Evolutionary conservation across 2,329 filamentous ascomycete genomes (phyloP), one percentile per base, ranked within the genome.

Genomic region (Beauveria pseudobassiana): DNA sequence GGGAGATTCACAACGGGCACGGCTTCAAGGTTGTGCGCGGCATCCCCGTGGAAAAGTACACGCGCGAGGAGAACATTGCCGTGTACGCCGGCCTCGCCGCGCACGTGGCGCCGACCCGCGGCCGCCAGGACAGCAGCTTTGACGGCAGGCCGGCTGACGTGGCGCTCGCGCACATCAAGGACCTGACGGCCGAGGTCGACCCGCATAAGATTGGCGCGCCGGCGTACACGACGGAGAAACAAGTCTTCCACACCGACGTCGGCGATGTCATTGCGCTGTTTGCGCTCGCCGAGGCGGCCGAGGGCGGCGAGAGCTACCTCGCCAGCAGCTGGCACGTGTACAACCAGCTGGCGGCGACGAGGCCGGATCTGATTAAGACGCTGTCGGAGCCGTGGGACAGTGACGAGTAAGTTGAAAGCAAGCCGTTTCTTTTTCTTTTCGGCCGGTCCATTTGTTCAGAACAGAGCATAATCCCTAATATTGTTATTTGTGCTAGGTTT

Each of bases 21-120:
- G 86, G 86, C 2, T 87, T 88, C 73, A 82, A 82, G 53, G 83
- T 87, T 2, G 69, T 88, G 18, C 80, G 83, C 2, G 86, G 86
- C 6, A 68, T 88, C 0, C 77, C 78, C 1, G 79, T 85, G 0
- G 75, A 79, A 10, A 73, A 74, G 4, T 79, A 86, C 67, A 76
- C 75, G 0, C 77, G 78, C 20, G 80, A 85, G 63, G 82, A 87
- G 2, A 85, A 84, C 62, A 67, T 85, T 34, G 79, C 82, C 64
- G 81, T 87, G 63, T 87, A 86, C 65, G 77, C 82, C 2, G 86
- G 86, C 0, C 70, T 88, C 1, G 80, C 84, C 0, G 76, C 82
- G 0, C 84, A 88, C 64, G 75, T 88, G 3, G 85, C 81, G 0
- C 70, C 78, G 0, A 70, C 78, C 34, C 78, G 85, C 5, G 83